phyloP scores from a whole-genome alignment of 768 basidiomycete species.

The Lactifluus volemus region DNA sequence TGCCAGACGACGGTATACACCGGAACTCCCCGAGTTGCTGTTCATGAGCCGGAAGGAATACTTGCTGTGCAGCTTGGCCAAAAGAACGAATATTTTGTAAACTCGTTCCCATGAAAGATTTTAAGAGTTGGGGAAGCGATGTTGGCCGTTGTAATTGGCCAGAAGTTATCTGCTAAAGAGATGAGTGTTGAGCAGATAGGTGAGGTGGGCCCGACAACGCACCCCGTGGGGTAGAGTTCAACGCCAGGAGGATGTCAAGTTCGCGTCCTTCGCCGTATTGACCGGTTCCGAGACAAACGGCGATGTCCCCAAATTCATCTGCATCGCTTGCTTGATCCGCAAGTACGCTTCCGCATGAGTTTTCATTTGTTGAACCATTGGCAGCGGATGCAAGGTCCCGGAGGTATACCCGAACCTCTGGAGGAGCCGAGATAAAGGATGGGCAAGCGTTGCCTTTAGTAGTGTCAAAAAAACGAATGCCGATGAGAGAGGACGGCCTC shows the following conservation, averaged over 20 bases:
- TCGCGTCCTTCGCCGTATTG: slow-evolving; percentile 28
- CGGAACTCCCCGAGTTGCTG: neutral
- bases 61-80: slow-evolving; percentile 14
- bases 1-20: slow-evolving; percentile 13
- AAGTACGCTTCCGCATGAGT: slow-evolving; percentile 43
- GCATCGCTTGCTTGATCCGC: slow-evolving; percentile 50
- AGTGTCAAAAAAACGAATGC: too few relatives aligned
- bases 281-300: slow-evolving; percentile 44
- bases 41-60: slow-evolving; percentile 7
- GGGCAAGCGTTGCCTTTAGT: slow-evolving; percentile 12
- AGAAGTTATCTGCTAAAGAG: neutral
- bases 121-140: slow-evolving; percentile 13
- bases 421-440: slow-evolving; percentile 14
- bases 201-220: slow-evolving; percentile 2
- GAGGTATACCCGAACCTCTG: slow-evolving; percentile 9
- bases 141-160: slow-evolving; percentile 10
- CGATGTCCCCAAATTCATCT: slow-evolving; percentile 49
- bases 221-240: slow-evolving; percentile 19
- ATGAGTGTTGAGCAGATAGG: neutral
- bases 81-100: slow-evolving; percentile 8
- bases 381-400: slow-evolving; percentile 31
- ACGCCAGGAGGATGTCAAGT: slow-evolving; percentile 26
- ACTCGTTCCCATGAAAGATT: slow-evolving; percentile 5
- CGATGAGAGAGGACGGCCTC: slow-evolving; percentile 7
- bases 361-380: slow-evolving; percentile 31